Evolutionary conservation across 2,329 filamentous ascomycete genomes (phyloP).

Genomic region (Ophiostoma ulmi): DNA sequence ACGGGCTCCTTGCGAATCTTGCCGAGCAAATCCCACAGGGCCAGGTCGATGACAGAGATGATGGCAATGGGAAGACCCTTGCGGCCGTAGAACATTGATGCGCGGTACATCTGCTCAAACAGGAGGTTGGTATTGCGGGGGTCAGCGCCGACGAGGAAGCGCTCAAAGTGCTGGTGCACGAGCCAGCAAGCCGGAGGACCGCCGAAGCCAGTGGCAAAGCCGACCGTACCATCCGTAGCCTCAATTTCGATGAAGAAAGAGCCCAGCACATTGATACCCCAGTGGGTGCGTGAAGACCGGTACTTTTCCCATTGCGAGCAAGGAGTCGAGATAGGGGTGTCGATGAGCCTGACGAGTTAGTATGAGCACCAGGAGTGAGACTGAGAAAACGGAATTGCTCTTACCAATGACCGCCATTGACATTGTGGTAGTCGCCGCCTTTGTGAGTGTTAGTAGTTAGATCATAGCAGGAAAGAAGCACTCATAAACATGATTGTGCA

Average conservation of each 20-base stretch:
- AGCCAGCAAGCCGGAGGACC: constrained; percentile 93
- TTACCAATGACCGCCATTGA: constrained; percentile 66
- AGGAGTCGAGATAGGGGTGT: constrained; percentile 86
- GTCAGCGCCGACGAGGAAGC: constrained; percentile 84
- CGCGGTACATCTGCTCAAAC: constrained; percentile 95
- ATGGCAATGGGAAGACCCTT: constrained; percentile 86
- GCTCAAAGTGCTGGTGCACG: constrained; percentile 85
- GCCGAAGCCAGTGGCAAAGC: constrained; percentile 90
- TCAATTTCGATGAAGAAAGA: constrained; percentile 90
- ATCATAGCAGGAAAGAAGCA: neutral
- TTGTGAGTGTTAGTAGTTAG: constrained; percentile 33
- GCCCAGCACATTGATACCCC: constrained; percentile 92
- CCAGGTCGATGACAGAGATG: constrained; percentile 90
- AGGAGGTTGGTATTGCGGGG: constrained; percentile 85
- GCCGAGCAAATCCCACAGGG: constrained; percentile 85
- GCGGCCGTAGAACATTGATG: constrained; percentile 92
- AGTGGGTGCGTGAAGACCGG: constrained; percentile 79
- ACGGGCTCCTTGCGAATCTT: constrained; percentile 91
- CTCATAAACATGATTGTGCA: too few relatives aligned
- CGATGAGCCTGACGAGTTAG: constrained; percentile 66
- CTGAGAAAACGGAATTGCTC: constrained; percentile 25
- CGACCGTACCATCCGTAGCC: constrained; percentile 83
- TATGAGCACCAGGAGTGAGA: neutral
- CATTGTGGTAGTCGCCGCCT: constrained; percentile 89
- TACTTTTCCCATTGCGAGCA: constrained; percentile 89